Conservation (phyloP, 495 filamentous ascomycete species). For the Penicillium tannophilum region DNA sequence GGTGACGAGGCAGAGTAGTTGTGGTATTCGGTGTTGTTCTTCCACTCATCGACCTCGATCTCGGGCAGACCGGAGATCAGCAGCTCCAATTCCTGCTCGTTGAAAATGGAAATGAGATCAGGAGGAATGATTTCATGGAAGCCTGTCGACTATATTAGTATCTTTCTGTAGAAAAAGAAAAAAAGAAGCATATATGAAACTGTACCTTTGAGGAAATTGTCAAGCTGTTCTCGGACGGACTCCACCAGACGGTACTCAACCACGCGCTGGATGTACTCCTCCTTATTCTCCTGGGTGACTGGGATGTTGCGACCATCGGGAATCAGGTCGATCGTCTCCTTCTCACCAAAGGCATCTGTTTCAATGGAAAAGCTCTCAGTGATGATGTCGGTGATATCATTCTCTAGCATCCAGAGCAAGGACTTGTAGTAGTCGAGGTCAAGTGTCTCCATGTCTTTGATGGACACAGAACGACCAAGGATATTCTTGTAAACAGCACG, state of each 20-base stretch:
- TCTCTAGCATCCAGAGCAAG: constrained; percentile 97
- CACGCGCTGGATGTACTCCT: constrained; percentile 90
- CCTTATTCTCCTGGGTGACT: constrained; percentile 98
- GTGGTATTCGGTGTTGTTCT: constrained; percentile 97
- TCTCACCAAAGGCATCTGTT: constrained; percentile 88
- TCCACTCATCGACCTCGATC: constrained; percentile 98
- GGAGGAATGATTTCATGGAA: constrained; percentile 98
- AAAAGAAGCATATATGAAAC: too few relatives aligned
- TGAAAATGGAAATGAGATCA: constrained; percentile 95
- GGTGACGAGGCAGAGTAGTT: constrained; percentile 94
- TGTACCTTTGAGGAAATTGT: constrained; percentile 80
- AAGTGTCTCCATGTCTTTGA: constrained; percentile 99
- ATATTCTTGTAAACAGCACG: constrained; percentile 98
- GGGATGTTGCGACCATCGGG: constrained; percentile 86
- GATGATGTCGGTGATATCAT: constrained; percentile 98
- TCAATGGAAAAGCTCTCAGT: constrained; percentile 96
- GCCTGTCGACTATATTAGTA: constrained; percentile 26
- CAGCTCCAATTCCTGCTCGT: constrained; percentile 95
- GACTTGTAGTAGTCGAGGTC: constrained; percentile 99
- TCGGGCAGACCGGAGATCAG: constrained; percentile 96
- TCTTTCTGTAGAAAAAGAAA: background rate
- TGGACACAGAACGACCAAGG: constrained; percentile 87
- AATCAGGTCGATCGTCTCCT: constrained; percentile 82
- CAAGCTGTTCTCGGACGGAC: constrained; percentile 90
- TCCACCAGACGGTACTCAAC: constrained; percentile 92